These are phyloP conservation scores for Bremia lactucae DNA, from an alignment of 352 stramenopile species.

Conservation along the genomic window DNA sequence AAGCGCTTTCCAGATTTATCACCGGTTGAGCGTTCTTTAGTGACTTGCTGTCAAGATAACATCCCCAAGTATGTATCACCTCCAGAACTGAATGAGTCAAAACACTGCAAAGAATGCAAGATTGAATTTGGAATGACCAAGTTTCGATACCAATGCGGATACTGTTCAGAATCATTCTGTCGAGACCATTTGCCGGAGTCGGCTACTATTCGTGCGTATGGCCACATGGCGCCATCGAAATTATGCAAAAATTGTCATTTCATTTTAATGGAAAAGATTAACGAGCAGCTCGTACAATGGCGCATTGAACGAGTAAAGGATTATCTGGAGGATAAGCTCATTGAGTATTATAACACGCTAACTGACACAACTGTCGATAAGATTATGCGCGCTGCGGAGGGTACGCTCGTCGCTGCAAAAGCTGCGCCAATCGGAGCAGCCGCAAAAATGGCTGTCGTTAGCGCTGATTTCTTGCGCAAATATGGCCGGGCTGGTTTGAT, in stretches of 20 bases:
- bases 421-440: slow-evolving; percentile 70
- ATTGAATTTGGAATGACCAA: slow-evolving; percentile 74
- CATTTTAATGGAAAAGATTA: slow-evolving; percentile 65
- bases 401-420: slow-evolving; percentile 66
- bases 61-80: slow-evolving; percentile 36
- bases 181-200: slow-evolving; percentile 53
- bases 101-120: slow-evolving; percentile 58
- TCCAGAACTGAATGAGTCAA: slow-evolving; percentile 49
- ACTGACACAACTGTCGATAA: slow-evolving; percentile 81
- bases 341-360: slow-evolving; percentile 66
- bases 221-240: slow-evolving; percentile 42
- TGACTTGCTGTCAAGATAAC: slow-evolving; percentile 54
- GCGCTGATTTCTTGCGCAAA: slow-evolving; percentile 76
- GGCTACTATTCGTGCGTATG: slow-evolving; percentile 55
- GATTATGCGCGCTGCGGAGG: slow-evolving; percentile 68
- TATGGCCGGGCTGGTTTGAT: slow-evolving; percentile 69
- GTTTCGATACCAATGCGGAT: slow-evolving; percentile 77
- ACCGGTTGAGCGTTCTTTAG: slow-evolving; percentile 55
- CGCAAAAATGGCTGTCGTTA: slow-evolving; percentile 77
- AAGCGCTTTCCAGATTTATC: slow-evolving; percentile 70
- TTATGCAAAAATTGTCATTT: slow-evolving; percentile 62
- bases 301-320: slow-evolving; percentile 70
- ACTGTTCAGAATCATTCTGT: slow-evolving; percentile 73
- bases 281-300: slow-evolving; percentile 73
- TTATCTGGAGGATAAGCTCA: slow-evolving; percentile 50